Evolutionary conservation across 2,329 filamentous ascomycete species (phyloP), one percentile per base, ranked within the genome.

Genomic region (Pleurostoma richardsiae): DNA sequence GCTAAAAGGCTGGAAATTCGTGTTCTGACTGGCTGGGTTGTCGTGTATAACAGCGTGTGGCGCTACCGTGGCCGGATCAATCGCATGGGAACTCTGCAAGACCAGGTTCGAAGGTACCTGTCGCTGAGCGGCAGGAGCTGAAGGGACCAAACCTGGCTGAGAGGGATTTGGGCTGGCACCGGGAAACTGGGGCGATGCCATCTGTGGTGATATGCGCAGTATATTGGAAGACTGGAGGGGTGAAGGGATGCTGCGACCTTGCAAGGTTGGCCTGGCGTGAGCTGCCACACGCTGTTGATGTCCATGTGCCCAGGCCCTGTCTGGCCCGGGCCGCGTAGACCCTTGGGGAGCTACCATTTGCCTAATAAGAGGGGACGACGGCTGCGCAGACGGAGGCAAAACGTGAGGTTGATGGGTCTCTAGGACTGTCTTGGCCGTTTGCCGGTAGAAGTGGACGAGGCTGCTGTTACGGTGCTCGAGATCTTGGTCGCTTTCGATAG

Each of bases 361-460:
- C 19, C 19, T 19, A 19, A 19, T 19, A 19, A 19, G 19, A 19
- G 19, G 19, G 19, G 19, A 19, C 19, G 19, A 19, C 19, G 19
- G 19, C 19, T 19, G 19, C 19, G 19, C 19, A 19, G 19, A 19
- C 19, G 19, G 19, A 19, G 19, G 19, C 19, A 19, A 19, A 19
- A 19, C 19, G 19, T 19, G 19, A 19, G 19, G 19, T 19, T 19
- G 19, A 19, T 19, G 19, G 19, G 19, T 11, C n/a, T 40, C 10
- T 19, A 40, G 39, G n/a, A 31, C 43, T 10, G 29, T 27, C 38
- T 40, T 42, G 19, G 39, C 41, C 39, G 42, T 40, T 19, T 45
- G n/a, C 19, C 33, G 47, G 5, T 51, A 51, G 11, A 8, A 26
- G 27, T 42, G 42, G 33, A 62, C 57, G 6, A 57, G 47, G 1